phyloP scores from a whole-genome alignment of 495 filamentous ascomycete species.

The Penicillium pulvis region DNA sequence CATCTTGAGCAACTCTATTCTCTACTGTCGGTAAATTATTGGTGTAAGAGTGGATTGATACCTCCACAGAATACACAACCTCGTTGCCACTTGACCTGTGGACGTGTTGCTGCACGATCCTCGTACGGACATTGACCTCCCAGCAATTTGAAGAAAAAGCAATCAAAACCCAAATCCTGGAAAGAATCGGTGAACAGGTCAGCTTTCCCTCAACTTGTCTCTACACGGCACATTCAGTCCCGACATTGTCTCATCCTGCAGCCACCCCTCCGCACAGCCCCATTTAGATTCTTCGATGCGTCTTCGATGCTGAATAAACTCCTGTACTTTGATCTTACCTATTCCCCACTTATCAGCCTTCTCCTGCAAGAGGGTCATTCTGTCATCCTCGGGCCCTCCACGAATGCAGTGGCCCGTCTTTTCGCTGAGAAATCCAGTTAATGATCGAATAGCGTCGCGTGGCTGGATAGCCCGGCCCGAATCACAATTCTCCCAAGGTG shows the following conservation, averaged over 20 bases:
- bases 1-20: constrained; percentile 2
- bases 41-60: background rate
- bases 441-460: constrained; percentile 14
- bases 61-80: background rate
- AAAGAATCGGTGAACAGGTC: background rate
- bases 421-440: constrained; percentile 7
- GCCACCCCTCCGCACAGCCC: constrained; percentile 26
- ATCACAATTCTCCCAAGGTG: constrained; percentile 12
- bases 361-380: constrained; percentile 25
- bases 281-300: constrained; percentile 37
- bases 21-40: background rate
- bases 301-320: constrained; percentile 36
- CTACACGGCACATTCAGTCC: background rate
- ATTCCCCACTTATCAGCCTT: constrained; percentile 8
- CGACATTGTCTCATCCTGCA: constrained; percentile 18
- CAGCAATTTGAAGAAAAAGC: background rate
- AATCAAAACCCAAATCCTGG: background rate
- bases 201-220: background rate
- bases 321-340: constrained; percentile 16
- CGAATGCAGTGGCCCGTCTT: constrained; percentile 15
- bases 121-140: background rate
- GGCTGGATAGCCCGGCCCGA: constrained; percentile 15
- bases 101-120: constrained; percentile 1
- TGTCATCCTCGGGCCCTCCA: constrained; percentile 21
- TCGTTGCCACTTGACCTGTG: background rate